A percentile compares a stretch with the other conserved stretches of the same genome.
phyloP scores from a whole-genome alignment of 768 basidiomycete genomes.

The Chalciporus sphaerocephalus region DNA sequence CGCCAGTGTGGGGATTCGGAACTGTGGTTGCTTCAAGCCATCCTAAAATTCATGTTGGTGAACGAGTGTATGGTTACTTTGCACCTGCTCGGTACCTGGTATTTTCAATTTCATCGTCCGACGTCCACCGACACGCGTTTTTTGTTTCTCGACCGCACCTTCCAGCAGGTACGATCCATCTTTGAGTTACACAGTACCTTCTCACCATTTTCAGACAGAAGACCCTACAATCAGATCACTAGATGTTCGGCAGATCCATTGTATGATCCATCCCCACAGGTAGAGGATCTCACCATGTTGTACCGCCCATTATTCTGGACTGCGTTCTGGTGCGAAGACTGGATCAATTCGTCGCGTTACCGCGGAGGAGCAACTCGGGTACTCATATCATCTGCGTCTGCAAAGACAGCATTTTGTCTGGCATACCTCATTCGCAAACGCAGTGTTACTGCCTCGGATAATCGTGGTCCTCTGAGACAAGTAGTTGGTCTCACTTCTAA shows the following conservation, averaged over 20 bases:
- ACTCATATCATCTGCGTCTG: slow-evolving; percentile 65
- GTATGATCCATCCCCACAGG: slow-evolving; percentile 42
- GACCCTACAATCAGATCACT: slow-evolving; percentile 65
- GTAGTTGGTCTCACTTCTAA: slow-evolving; percentile 61
- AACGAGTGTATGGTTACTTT: slow-evolving; percentile 60
- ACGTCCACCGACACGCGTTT: slow-evolving; percentile 51
- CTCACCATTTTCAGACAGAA: slow-evolving; percentile 43
- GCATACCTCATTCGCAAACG: slow-evolving; percentile 57
- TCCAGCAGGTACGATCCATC: slow-evolving; percentile 43
- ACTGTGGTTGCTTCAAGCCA: slow-evolving; percentile 50
- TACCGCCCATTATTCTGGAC: slow-evolving; percentile 75
- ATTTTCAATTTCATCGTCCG: slow-evolving; percentile 45
- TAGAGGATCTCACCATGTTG: slow-evolving; percentile 66
- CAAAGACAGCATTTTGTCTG: slow-evolving; percentile 68
- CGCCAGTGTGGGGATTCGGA: slow-evolving; percentile 74
- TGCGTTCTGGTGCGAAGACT: slow-evolving; percentile 72
- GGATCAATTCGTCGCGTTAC: slow-evolving; percentile 51
- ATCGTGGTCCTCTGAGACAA: slow-evolving; percentile 20
- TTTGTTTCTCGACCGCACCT: slow-evolving; percentile 59
- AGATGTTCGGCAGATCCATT: slow-evolving; percentile 55
- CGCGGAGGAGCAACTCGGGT: slow-evolving; percentile 44
- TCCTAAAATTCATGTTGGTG: slow-evolving; percentile 45
- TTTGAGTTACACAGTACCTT: neutral
- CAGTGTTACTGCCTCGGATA: slow-evolving; percentile 7
- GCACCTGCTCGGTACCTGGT: slow-evolving; percentile 56